Conservation (phyloP, 352 stramenopile species). For the Aphanomyces cochlioides region DNA sequence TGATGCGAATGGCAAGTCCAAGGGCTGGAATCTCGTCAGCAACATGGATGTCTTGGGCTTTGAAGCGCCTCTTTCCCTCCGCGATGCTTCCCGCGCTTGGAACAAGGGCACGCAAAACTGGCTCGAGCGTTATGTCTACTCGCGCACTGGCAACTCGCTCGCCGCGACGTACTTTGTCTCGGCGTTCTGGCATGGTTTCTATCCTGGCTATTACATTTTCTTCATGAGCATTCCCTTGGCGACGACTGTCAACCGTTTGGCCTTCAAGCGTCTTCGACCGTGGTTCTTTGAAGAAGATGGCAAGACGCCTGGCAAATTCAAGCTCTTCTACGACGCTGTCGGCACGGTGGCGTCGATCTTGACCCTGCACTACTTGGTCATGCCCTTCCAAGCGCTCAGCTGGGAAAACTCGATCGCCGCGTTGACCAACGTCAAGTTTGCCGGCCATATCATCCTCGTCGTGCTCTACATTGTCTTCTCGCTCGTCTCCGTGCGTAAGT, state of each 20-base stretch:
- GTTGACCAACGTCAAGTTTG: conserved; percentile 67
- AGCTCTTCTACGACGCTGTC: conserved; percentile 53
- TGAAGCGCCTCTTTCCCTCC: conserved; percentile 90
- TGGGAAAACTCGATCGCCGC: conserved; percentile 60
- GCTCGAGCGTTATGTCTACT: conserved; percentile 95
- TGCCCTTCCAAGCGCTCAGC: conserved; percentile 71
- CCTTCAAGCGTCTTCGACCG: conserved; percentile 59
- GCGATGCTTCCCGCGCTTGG: conserved; percentile 86
- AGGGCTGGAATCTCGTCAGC: conserved; percentile 92
- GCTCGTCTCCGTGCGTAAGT: conserved; percentile 51
- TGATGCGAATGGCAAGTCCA: conserved; percentile 72
- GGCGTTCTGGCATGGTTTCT: conserved; percentile 97
- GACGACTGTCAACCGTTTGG: conserved; percentile 64
- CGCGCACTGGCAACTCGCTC: conserved; percentile 87
- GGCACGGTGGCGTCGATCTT: conserved; percentile 46
- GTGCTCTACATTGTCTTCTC: conserved; percentile 71
- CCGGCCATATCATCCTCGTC: conserved; percentile 57
- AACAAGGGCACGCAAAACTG: conserved; percentile 97
- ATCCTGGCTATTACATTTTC: conserved; percentile 95
- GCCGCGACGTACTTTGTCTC: conserved; percentile 90
- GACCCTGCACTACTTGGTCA: conserved; percentile 65
- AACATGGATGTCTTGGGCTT: conserved; percentile 97
- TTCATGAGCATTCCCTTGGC: conserved; percentile 84
- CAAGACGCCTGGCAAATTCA: conserved; percentile 47
- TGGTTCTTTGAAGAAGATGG: conserved; percentile 61